Base-by-base conservation (phyloP, 495 filamentous ascomycete genomes). In the Aspergillus indologenus region DNA sequence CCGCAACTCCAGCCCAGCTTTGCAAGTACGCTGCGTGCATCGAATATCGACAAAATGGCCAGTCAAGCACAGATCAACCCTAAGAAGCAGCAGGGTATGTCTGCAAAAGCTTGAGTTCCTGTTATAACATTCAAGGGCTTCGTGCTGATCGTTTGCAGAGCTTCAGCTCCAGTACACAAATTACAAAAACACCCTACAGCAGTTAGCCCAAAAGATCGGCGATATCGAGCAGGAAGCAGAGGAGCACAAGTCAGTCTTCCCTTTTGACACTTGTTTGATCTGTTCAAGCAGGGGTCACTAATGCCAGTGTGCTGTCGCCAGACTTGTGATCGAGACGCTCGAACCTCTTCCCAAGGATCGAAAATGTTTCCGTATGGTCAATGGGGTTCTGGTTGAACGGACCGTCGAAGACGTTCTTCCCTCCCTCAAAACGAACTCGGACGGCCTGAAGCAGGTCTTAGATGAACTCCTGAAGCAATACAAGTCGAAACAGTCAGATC, bases 331-430 rank as follows among this genome's bases (percentile, higher is more conserved):
- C 42, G 95, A 98, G 67, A 98, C 93, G 24, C 78, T 98, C 64
- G 84, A 85, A 49, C 92, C 91, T 42, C 86, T 97, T 21, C 80
- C 90, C 22, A 77, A 80, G 58, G 90, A 95, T 56, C 91, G 94
- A 60, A 98, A 96, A 80, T 98, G 93, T 75, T 98, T 98, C 75
- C 92, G 94, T 64, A 89, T 98, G 88, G 92, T 98, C 70, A 97
- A 98, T 71, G 95, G 94, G 54, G 93, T 98, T 15, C 73, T 98
- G 54, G 90, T 94, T 59, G 95, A 98, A 78, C 83, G 93, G 64
- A 96, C 94, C 48, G 90, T 98, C 60, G 79, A 88, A 71, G 92
- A 98, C 72, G 90, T 98, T 42, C 79, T 96, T 43, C 94, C 94
- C 11, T 88, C 90, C 23, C 80, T 98, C 52, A 86, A 89, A 74